phyloP scores from a whole-genome alignment of 2,329 filamentous ascomycete genomes.

The Talaromyces pinophilus region DNA sequence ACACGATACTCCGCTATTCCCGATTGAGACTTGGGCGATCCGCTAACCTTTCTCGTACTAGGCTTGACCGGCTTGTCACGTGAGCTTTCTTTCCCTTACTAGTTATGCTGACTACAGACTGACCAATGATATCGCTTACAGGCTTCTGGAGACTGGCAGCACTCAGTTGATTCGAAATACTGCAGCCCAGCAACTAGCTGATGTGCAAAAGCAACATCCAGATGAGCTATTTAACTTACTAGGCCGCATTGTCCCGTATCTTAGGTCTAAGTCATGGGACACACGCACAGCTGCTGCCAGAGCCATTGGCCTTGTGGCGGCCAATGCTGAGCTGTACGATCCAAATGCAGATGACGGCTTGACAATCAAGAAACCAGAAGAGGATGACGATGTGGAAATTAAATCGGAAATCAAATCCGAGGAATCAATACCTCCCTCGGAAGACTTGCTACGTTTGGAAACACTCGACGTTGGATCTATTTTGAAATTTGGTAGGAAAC shows the following conservation, averaged over 20 bases:
- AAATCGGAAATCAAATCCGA: slow-evolving; percentile 37
- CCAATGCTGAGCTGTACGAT: slow-evolving; percentile 83
- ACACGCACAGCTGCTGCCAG: slow-evolving; percentile 90
- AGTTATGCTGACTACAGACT: neutral
- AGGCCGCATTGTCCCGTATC: slow-evolving; percentile 89
- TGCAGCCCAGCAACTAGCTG: slow-evolving; percentile 91
- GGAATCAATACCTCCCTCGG: slow-evolving; percentile 40
- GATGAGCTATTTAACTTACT: slow-evolving; percentile 96
- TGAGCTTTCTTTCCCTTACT: slow-evolving; percentile 52
- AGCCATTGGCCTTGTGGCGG: slow-evolving; percentile 89
- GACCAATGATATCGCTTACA: slow-evolving; percentile 42
- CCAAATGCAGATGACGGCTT: slow-evolving; percentile 74
- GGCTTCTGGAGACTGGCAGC: slow-evolving; percentile 94
- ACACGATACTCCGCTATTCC: slow-evolving; percentile 7
- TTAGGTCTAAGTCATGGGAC: slow-evolving; percentile 95
- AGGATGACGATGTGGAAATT: slow-evolving; percentile 50
- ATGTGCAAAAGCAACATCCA: slow-evolving; percentile 96
- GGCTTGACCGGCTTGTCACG: slow-evolving; percentile 84
- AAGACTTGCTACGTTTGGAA: slow-evolving; percentile 70
- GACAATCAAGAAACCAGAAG: slow-evolving; percentile 48
- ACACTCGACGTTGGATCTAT: slow-evolving; percentile 77
- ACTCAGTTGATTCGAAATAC: slow-evolving; percentile 95
- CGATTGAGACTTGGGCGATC: slow-evolving; percentile 13
- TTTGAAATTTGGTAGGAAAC: slow-evolving; percentile 77
- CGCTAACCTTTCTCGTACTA: slow-evolving; percentile 46